These are phyloP conservation scores for Vigna radiata DNA, from an alignment of 306 rosid genomes.

Conservation along the genomic window DNA sequence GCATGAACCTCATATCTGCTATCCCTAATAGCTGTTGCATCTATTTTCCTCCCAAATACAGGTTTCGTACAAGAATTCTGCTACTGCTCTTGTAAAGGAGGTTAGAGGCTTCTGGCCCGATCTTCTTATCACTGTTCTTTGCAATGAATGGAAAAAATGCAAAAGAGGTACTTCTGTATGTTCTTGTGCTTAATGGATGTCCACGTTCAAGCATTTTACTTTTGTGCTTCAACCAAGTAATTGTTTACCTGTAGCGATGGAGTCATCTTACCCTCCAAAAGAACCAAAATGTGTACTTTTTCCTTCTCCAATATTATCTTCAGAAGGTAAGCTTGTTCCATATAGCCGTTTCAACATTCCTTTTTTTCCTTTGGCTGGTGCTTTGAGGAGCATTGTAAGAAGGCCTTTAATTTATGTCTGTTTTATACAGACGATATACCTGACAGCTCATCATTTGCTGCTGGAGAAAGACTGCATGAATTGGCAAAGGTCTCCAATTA, in stretches of 20 bases:
- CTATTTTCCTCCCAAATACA: conserved; percentile 49
- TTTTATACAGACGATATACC: conserved; percentile 60
- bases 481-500: conserved; percentile 70
- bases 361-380: conserved; percentile 8
- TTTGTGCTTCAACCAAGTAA: conserved; percentile 36
- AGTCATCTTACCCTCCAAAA: conserved; percentile 83
- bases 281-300: conserved; percentile 76
- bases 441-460: conserved; percentile 71
- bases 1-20: conserved; percentile 10
- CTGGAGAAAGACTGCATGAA: conserved; percentile 89
- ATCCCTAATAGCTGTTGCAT: conserved; percentile 28
- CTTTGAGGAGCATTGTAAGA: conserved; percentile 17
- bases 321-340: conserved; percentile 57
- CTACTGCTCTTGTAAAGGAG: conserved; percentile 68
- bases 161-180: conserved; percentile 68
- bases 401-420: conserved; percentile 23
- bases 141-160: conserved; percentile 87
- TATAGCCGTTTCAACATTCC: conserved; percentile 21
- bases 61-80: conserved; percentile 75
- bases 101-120: conserved; percentile 84
- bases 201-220: conserved; percentile 35
- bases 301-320: conserved; percentile 53
- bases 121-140: conserved; percentile 68
- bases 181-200: conserved; percentile 11
- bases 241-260: conserved; percentile 70